Conservation (phyloP, 495 filamentous ascomycete genomes). For the Neurospora pannonica region DNA sequence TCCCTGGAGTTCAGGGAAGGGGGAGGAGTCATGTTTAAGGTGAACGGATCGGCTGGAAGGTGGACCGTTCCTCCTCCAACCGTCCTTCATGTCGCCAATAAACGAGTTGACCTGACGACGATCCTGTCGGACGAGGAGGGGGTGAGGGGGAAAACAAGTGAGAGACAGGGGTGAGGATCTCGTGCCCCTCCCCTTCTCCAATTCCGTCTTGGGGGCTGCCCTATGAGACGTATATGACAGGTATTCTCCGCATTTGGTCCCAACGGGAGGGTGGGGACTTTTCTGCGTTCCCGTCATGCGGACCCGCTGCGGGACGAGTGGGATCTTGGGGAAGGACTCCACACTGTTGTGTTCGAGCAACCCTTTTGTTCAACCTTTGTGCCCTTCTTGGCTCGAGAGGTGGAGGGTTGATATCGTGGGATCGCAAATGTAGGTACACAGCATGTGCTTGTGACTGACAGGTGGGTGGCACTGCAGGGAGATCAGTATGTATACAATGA, state of each 20-base stretch:
- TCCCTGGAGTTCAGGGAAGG: neutral
- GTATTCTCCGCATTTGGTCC: neutral
- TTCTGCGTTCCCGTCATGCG: neutral
- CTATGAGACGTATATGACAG: neutral
- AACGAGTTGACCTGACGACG: neutral
- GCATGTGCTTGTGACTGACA: neutral
- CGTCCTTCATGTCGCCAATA: neutral
- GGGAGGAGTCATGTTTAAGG: neutral
- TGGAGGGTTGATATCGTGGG: neutral
- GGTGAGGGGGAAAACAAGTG: neutral
- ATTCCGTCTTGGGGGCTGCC: neutral
- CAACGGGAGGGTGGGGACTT: neutral
- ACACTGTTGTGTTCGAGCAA: neutral
- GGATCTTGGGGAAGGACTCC: neutral
- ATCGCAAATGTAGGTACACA: neutral
- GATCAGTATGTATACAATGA: neutral
- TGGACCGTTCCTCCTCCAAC: neutral
- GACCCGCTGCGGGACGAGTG: neutral
- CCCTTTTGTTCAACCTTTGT: neutral
- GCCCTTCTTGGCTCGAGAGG: neutral
- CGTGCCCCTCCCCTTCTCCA: neutral
- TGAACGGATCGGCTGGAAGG: neutral
- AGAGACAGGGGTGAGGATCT: neutral
- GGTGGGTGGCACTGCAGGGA: neutral
- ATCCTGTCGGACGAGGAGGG: neutral